A percentile compares a stretch with the other conserved stretches of the same genome.
These are phyloP conservation scores for Agrocybe pediades DNA, from an alignment of 768 basidiomycete genomes.

Conservation along the genomic window DNA sequence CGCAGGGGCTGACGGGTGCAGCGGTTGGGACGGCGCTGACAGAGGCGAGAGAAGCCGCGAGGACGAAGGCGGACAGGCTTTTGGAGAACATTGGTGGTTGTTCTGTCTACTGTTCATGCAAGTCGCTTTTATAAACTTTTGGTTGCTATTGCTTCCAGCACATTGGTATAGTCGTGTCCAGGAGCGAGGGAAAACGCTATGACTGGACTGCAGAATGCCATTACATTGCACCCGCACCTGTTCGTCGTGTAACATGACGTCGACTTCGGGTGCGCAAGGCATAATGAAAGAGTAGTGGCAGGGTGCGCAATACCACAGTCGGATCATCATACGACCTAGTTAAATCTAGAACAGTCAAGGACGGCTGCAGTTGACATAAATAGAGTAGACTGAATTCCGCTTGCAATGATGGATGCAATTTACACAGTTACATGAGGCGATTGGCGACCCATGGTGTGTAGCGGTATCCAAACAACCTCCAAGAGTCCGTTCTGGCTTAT, in stretches of 20 bases:
- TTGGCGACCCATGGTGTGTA: too few species aligned
- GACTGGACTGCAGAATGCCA: neutral
- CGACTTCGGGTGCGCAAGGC: neutral
- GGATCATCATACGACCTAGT: neutral
- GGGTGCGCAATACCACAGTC: neutral
- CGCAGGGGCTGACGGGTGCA: slow-evolving; percentile 24
- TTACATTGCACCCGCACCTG: neutral
- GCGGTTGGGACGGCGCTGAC: slow-evolving; percentile 17
- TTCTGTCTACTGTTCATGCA: neutral
- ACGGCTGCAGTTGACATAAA: too few species aligned
- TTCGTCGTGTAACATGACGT: neutral
- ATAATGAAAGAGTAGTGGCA: neutral
- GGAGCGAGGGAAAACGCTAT: neutral
- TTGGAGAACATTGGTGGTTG: slow-evolving; percentile 8
- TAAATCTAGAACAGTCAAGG: too few species aligned
- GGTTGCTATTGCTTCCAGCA: neutral
- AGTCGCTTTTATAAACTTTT: too few species aligned
- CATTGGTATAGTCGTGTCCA: neutral
- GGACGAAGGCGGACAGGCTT: slow-evolving; percentile 8
- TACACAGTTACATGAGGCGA: too few species aligned
- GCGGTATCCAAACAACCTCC: too few species aligned
- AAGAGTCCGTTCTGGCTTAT: too few species aligned
- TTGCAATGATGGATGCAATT: too few species aligned
- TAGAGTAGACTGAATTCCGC: too few species aligned
- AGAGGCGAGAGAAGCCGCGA: slow-evolving; percentile 2